A percentile compares a stretch with the other conserved stretches of the same genome.
Evolutionary conservation across 805 yeast genomes (phyloP).

Genomic region (Candida arabinofermentans): DNA sequence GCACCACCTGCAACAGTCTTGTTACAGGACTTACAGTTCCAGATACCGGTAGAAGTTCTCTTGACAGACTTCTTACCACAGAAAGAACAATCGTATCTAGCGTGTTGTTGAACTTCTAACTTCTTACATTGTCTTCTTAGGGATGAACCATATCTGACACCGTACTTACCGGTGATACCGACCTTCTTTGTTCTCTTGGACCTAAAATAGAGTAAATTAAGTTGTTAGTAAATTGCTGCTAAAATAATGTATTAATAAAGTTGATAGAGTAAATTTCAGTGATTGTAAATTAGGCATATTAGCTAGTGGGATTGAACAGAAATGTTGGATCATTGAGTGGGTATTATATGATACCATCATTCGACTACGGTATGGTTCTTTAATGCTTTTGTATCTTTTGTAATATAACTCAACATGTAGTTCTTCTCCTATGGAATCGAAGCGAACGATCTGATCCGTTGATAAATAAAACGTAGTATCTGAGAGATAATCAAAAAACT

Average conservation of each 20-base stretch:
- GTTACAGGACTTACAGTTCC: slow-evolving; percentile 92
- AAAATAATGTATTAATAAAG: not conserved
- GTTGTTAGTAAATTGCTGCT: slow-evolving; percentile 12
- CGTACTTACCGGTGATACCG: slow-evolving; percentile 99
- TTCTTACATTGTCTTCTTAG: slow-evolving; percentile 99
- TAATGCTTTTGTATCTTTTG: no score
- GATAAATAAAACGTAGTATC: no score
- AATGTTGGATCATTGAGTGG: no score
- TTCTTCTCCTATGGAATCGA: no score
- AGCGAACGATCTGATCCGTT: no score
- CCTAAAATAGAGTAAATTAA: slow-evolving; percentile 43
- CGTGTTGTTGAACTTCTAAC: slow-evolving; percentile 98
- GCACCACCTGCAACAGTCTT: slow-evolving; percentile 99
- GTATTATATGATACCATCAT: no score
- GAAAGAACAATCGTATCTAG: slow-evolving; percentile 98
- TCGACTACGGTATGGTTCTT: no score
- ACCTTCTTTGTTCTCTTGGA: slow-evolving; percentile 99
- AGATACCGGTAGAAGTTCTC: slow-evolving; percentile 98
- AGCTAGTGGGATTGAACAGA: no score
- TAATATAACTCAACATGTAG: no score
- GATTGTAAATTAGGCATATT: no score
- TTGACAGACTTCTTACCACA: slow-evolving; percentile 98
- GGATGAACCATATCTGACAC: slow-evolving; percentile 99
- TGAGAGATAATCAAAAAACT: no score
- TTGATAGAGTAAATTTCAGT: not conserved